Percentiles rank a stretch among this genome's conserved stretches.
Evolutionary conservation across 345 rosid genomes (phyloP).

Genomic region (Hypericum perforatum): DNA sequence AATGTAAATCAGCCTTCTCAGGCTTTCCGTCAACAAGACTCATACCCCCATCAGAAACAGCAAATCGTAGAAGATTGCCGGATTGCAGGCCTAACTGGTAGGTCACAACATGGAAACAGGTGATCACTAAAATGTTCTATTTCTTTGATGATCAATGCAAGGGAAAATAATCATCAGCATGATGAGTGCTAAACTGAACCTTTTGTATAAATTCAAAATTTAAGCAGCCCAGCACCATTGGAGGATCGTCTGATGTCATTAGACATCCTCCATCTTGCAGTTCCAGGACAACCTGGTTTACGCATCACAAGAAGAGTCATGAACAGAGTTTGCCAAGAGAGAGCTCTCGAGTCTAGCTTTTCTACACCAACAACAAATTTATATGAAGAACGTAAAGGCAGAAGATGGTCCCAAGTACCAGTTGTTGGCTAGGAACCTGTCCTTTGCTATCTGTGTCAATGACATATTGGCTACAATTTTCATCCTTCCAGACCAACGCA

Average conservation of each 20-base stretch:
- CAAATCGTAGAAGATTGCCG: constrained; percentile 63
- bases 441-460: constrained; percentile 91
- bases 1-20: constrained; percentile 69
- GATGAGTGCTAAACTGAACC: constrained; percentile 28
- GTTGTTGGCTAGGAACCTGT: constrained; percentile 60
- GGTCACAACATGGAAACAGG: constrained; percentile 11
- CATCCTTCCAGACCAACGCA: constrained; percentile 95
- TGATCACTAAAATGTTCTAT: not conserved
- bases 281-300: constrained; percentile 67
- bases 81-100: constrained; percentile 48
- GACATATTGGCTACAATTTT: constrained; percentile 81
- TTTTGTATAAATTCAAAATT: constrained; percentile 45
- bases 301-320: not conserved
- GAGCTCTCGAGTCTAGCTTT: not conserved
- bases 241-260: constrained; percentile 82
- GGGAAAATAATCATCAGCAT: not conserved
- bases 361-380: not conserved
- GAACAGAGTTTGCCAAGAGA: not conserved
- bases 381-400: not conserved
- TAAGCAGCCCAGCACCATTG: constrained; percentile 59
- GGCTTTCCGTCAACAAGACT: constrained; percentile 70
- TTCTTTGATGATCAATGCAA: too few relatives aligned
- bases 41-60: constrained; percentile 64
- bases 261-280: constrained; percentile 72
- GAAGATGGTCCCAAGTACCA: constrained; percentile 29